Evolutionary conservation across 2,329 filamentous ascomycete genomes (phyloP).

Genomic region (Arthrinium phaeospermum): DNA sequence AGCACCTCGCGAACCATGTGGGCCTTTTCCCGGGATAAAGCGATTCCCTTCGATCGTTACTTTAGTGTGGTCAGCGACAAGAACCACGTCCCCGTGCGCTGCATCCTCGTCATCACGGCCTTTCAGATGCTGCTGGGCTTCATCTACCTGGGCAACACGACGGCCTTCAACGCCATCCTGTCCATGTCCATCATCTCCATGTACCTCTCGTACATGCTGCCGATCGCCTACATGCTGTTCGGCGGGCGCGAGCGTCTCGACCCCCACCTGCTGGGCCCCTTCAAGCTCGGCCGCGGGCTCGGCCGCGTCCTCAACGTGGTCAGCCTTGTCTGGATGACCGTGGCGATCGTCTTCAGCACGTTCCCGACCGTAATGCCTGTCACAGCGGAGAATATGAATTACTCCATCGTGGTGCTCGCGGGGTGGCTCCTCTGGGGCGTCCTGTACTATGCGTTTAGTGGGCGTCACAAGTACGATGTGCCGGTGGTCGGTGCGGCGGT

Average conservation of each 20-base stretch:
- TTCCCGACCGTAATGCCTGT: conserved; percentile 49
- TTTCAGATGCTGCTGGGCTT: conserved; percentile 41
- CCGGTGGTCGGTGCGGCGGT: conserved; percentile 23
- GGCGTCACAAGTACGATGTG: conserved; percentile 35
- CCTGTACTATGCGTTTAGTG: conserved; percentile 38
- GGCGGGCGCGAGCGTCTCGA: conserved; percentile 1
- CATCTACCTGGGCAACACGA: conserved; percentile 49
- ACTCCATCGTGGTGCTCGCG: conserved; percentile 48
- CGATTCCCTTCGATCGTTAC: conserved; percentile 45
- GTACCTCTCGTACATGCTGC: conserved; percentile 50
- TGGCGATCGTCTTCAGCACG: conserved; percentile 52
- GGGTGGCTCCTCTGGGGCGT: conserved; percentile 45
- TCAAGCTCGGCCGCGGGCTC: conserved; percentile 40
- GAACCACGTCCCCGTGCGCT: conserved; percentile 41
- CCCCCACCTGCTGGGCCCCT: conserved; percentile 25
- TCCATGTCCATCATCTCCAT: conserved; percentile 50
- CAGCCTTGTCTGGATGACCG: conserved; percentile 48
- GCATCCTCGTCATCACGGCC: conserved; percentile 33
- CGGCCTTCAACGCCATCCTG: conserved; percentile 48
- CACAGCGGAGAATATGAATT: conserved; percentile 52
- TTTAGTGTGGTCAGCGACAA: conserved; percentile 36
- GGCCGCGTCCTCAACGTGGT: conserved; percentile 42
- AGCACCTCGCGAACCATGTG: conserved; percentile 45
- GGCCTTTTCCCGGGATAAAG: conserved; percentile 46
- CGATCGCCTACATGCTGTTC: conserved; percentile 40